phyloP scores from a whole-genome alignment of 108 stramenopile genomes.

The Skeletonema marinoi region DNA sequence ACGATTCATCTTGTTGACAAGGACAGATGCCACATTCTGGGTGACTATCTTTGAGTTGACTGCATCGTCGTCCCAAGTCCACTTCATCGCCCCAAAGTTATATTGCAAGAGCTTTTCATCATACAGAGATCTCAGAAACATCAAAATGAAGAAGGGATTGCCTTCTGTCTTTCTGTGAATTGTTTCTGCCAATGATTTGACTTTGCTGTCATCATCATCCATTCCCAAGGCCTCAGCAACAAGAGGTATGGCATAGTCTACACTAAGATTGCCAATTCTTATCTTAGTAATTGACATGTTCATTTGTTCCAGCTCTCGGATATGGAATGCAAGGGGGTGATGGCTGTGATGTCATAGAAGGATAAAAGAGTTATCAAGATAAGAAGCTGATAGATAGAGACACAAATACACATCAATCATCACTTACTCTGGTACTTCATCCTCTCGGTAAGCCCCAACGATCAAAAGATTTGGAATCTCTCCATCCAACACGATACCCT shows the following conservation, averaged over 20 bases:
- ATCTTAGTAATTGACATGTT: neutral
- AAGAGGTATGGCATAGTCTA: neutral
- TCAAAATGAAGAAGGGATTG: slow-evolving; percentile 38
- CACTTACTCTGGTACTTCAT: too few relatives aligned
- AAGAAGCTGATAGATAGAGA: neutral
- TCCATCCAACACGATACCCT: too few relatives aligned
- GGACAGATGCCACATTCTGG: too few relatives aligned
- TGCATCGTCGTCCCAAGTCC: too few relatives aligned
- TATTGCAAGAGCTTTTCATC: slow-evolving; percentile 12
- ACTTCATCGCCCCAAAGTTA: neutral
- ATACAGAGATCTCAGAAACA: slow-evolving; percentile 20
- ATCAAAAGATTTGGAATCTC: too few relatives aligned
- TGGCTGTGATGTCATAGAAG: slow-evolving; percentile 5
- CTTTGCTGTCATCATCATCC: neutral
- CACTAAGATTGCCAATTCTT: slow-evolving; percentile 12
- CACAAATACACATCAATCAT: too few relatives aligned
- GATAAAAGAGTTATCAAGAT: slow-evolving; percentile 40
- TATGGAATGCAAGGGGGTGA: neutral
- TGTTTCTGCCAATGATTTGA: too few relatives aligned
- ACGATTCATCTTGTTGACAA: too few relatives aligned
- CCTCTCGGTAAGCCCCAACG: too few relatives aligned
- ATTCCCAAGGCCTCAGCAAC: slow-evolving; percentile 21
- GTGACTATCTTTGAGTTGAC: too few relatives aligned
- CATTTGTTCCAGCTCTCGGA: slow-evolving; percentile 1
- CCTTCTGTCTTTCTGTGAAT: slow-evolving; percentile 28